phyloP scores from a whole-genome alignment of 768 basidiomycete genomes.

The Porpolomopsis calyptriformis region DNA sequence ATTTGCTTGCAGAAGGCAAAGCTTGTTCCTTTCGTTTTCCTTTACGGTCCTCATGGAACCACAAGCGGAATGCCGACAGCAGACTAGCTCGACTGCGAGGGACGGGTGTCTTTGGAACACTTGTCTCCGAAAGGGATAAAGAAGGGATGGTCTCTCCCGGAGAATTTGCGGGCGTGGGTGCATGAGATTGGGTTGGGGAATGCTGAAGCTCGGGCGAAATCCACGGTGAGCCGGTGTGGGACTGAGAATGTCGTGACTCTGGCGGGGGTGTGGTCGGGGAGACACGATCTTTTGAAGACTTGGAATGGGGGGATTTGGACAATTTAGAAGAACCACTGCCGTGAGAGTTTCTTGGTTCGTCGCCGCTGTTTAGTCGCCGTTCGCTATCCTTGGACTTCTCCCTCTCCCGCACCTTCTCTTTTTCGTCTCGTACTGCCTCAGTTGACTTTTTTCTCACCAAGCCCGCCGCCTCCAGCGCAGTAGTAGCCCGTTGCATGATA shows the following conservation, averaged over 20 bases:
- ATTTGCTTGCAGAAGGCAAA: conserved; percentile 17
- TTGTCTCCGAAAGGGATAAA: conserved; percentile 30
- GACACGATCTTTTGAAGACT: conserved; percentile 33
- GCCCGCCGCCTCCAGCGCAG: conserved; percentile 77
- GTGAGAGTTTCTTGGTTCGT: conserved; percentile 57
- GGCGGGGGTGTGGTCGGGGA: conserved; percentile 40
- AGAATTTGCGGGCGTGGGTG: conserved; percentile 41
- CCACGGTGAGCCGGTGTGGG: conserved; percentile 62
- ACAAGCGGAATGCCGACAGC: conserved; percentile 73
- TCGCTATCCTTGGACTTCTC: conserved; percentile 37
- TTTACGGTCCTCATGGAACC: conserved; percentile 89
- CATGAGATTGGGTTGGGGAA: conserved; percentile 23
- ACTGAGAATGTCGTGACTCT: conserved; percentile 28
- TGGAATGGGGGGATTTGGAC: conserved; percentile 60
- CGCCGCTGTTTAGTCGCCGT: conserved; percentile 31
- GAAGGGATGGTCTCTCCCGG: conserved; percentile 42
- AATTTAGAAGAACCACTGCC: conserved; percentile 52
- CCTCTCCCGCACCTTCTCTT: conserved; percentile 34
- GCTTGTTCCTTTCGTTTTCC: conserved; percentile 64
- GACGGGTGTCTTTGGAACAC: conserved; percentile 13
- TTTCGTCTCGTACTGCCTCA: conserved; percentile 60
- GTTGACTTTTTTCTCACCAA: conserved; percentile 74
- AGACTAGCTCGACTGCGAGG: conserved; percentile 68
- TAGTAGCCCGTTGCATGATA: conserved; percentile 93
- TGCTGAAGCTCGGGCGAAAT: conserved; percentile 43